Evolutionary conservation across 2,329 filamentous ascomycete species (phyloP), one percentile per base, ranked within the genome.

Genomic region (Rutstroemia sp.): DNA sequence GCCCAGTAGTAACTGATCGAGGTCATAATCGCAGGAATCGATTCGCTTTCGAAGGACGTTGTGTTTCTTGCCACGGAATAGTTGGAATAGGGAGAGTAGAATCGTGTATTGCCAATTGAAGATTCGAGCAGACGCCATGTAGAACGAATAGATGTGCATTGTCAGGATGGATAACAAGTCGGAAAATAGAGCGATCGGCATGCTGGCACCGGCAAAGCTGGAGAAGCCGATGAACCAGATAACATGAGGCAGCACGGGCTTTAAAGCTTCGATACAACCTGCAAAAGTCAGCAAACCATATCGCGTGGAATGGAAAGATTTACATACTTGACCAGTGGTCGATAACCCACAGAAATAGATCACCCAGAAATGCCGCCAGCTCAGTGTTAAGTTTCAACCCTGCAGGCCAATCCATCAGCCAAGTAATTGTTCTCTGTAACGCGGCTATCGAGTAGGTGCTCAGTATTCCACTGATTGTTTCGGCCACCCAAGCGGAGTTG

Each of bases 41-140:
- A 99, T 97, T 73, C 94, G 91, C 68, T 96, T 96, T 60, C 95
- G 88, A 21, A 99, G 81, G 16, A 99, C 87, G 64, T 99, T 99
- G 69, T 95, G 88, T 72, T 99, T 99, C 76, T 96, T 97, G 57
- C 94, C 95, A 34, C 92, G 89, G 70, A 99, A 99, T 9, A 99
- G 84, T 70, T 99, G 95, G 72, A 99, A 99, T n/a, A 99, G 83
- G 10, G 92, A 97, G 62, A 92, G 86, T 62, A 99, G 87, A 60
- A 99, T 97, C 3, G 88, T 95, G 59, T 99, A 84, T 73, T 99
- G 94, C 94, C 94, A 99, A 73, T 97, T 91, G 72, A 92, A 99
- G 67, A 99, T 97, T 51, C 94, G 87, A 2, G 94, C 94, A 8
- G 92, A 96, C 16, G 95, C 92, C 57, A 97, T 86, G 72, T 99